A percentile compares a stretch with the other conserved stretches of the same genome.
Conservation (phyloP, 352 stramenopile species). For the Blastocystis sp. region DNA sequence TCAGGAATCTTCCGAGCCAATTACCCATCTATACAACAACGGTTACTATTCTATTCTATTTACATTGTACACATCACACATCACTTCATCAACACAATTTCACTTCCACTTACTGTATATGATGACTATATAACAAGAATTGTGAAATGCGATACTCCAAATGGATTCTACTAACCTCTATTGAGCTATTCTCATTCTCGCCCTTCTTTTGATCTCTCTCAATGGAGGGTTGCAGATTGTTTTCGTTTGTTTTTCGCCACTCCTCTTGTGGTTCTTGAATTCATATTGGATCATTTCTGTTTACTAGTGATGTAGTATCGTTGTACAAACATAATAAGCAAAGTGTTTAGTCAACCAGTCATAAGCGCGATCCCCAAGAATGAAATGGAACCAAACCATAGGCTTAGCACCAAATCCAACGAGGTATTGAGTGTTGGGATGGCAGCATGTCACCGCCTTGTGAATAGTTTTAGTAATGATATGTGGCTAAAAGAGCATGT, state of each 20-base stretch:
- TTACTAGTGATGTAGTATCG: neutral
- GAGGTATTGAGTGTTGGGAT: no score
- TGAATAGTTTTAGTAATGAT: no score
- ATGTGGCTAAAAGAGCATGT: no score
- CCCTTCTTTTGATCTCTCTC: neutral
- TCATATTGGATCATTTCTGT: neutral
- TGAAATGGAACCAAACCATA: no score
- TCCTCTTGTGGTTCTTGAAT: neutral
- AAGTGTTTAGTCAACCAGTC: neutral
- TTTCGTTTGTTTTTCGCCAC: neutral
- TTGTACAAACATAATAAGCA: neutral
- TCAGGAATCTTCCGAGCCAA: constrained; percentile 58
- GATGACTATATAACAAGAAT: constrained; percentile 6
- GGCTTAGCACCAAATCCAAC: no score
- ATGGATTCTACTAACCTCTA: constrained; percentile 56
- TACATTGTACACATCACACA: neutral
- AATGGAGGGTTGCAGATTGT: neutral
- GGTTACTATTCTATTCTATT: constrained; percentile 1
- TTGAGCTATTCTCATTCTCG: neutral
- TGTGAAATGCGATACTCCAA: constrained; percentile 58
- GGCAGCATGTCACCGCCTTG: no score
- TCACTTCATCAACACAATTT: constrained; percentile 21
- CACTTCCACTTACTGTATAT: constrained; percentile 39
- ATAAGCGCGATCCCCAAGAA: neutral
- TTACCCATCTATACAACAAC: constrained; percentile 59